These are phyloP conservation scores for Saccharomycopsis synnaedendra DNA, from an alignment of 805 yeast species.

Conservation along the genomic window DNA sequence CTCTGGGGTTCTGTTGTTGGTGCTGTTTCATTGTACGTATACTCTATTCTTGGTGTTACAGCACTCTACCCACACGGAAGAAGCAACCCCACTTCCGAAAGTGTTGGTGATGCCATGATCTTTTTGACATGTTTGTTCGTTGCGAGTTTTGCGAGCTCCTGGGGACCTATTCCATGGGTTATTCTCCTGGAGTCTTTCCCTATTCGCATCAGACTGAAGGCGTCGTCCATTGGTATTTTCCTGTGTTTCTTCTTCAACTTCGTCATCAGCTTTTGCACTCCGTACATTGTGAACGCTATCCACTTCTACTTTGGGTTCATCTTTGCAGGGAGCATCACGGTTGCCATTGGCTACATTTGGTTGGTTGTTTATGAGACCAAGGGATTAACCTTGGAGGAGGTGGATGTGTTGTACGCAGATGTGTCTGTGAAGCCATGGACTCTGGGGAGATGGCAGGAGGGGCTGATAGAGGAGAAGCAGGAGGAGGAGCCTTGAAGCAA, in stretches of 20 bases:
- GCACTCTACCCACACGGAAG: conserved; percentile 19
- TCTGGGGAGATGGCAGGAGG: not conserved
- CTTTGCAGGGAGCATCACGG: conserved; percentile 43
- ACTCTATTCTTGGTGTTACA: conserved; percentile 45
- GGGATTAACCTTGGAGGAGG: conserved; percentile 60
- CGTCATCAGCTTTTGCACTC: conserved; percentile 56
- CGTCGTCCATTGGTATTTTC: conserved; percentile 49
- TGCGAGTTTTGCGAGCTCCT: conserved; percentile 59
- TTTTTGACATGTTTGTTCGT: conserved; percentile 54
- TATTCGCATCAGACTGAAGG: conserved; percentile 48
- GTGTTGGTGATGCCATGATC: conserved; percentile 55
- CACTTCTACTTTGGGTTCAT: conserved; percentile 27
- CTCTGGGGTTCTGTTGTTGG: conserved; percentile 34
- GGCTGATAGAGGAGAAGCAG: too few relatives aligned
- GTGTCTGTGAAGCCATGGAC: conserved; percentile 10
- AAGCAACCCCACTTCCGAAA: conserved; percentile 31
- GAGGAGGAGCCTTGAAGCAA: too few relatives aligned
- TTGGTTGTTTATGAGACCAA: conserved; percentile 69
- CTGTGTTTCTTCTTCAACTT: conserved; percentile 54
- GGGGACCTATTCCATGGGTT: conserved; percentile 64
- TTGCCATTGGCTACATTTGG: conserved; percentile 53
- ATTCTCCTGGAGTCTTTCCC: conserved; percentile 62
- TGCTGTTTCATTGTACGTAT: conserved; percentile 19
- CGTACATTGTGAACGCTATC: conserved; percentile 40
- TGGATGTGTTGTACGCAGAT: conserved; percentile 13